A percentile compares a stretch with the other conserved stretches of the same genome.
phyloP scores from a whole-genome alignment of 116 monocot genomes.

The Posidonia oceanica region DNA sequence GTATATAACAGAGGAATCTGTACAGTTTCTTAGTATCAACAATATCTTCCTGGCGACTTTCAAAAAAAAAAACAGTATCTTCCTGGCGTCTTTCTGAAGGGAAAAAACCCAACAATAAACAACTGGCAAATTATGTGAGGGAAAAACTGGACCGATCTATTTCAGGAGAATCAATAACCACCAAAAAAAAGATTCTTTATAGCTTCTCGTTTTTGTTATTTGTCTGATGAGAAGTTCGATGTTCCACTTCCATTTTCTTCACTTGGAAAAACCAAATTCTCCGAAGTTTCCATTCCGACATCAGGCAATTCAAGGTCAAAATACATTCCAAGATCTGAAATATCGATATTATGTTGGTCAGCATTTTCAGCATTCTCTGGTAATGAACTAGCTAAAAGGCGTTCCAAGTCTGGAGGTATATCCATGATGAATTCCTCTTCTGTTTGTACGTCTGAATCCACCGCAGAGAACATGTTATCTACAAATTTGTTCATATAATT shows the following conservation, averaged over 20 bases:
- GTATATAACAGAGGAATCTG: neutral
- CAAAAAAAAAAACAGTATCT: neutral
- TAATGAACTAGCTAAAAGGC: neutral
- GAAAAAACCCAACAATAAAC: no score
- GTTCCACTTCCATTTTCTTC: neutral
- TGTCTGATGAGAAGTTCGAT: neutral
- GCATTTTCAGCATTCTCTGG: neutral
- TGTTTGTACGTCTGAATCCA: neutral
- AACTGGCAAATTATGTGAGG: neutral
- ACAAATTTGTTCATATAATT: neutral
- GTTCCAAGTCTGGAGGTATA: conserved; percentile 1
- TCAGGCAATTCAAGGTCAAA: conserved; percentile 7
- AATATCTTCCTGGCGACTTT: neutral
- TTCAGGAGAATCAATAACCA: neutral
- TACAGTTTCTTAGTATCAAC: neutral
- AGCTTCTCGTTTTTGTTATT: neutral
- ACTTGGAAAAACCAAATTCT: neutral
- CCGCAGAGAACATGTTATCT: neutral
- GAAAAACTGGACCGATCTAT: neutral
- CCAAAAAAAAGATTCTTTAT: neutral
- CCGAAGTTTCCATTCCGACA: neutral
- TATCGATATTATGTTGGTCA: neutral
- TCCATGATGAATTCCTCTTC: conserved; percentile 2
- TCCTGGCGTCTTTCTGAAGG: neutral
- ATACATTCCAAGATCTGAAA: conserved; percentile 12